phyloP scores from a whole-genome alignment of 495 filamentous ascomycete genomes.

The Penicillium canescens region DNA sequence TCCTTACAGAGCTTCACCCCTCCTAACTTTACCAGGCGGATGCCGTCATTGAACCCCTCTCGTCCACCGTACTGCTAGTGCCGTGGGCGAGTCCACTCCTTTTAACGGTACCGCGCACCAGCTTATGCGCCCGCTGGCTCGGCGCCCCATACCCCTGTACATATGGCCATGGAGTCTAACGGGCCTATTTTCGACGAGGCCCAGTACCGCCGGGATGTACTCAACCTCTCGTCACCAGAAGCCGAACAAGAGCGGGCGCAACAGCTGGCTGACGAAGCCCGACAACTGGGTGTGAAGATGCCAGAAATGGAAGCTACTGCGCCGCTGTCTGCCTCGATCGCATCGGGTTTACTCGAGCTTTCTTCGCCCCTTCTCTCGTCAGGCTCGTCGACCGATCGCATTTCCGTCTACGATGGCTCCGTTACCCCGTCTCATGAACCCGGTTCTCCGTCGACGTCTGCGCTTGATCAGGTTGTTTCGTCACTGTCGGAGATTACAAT shows the following conservation, averaged over 20 bases:
- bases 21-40: slow-evolving; percentile 24
- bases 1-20: slow-evolving; percentile 6
- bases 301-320: slow-evolving; percentile 40
- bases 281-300: slow-evolving; percentile 38
- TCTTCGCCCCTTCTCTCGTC: slow-evolving; percentile 40
- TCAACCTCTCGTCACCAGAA: slow-evolving; percentile 35
- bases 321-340: slow-evolving; percentile 41
- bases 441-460: slow-evolving; percentile 12
- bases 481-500: slow-evolving; percentile 42
- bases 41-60: slow-evolving; percentile 37
- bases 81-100: slow-evolving; percentile 38
- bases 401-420: slow-evolving; percentile 32
- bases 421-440: slow-evolving; percentile 29
- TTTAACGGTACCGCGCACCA: slow-evolving; percentile 11
- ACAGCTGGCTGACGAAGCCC: slow-evolving; percentile 40
- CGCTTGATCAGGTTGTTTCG: slow-evolving; percentile 31
- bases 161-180: slow-evolving; percentile 15
- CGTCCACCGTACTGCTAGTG: slow-evolving; percentile 38
- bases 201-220: slow-evolving; percentile 42
- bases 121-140: slow-evolving; percentile 28
- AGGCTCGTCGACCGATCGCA: slow-evolving; percentile 40
- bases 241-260: slow-evolving; percentile 38
- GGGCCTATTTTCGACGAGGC: slow-evolving; percentile 30
- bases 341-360: slow-evolving; percentile 39
- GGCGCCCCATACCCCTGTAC: slow-evolving; percentile 18